These are phyloP conservation scores for Scolecobasidium constrictum DNA, from an alignment of 2,329 filamentous ascomycete genomes.

Conservation along the genomic window DNA sequence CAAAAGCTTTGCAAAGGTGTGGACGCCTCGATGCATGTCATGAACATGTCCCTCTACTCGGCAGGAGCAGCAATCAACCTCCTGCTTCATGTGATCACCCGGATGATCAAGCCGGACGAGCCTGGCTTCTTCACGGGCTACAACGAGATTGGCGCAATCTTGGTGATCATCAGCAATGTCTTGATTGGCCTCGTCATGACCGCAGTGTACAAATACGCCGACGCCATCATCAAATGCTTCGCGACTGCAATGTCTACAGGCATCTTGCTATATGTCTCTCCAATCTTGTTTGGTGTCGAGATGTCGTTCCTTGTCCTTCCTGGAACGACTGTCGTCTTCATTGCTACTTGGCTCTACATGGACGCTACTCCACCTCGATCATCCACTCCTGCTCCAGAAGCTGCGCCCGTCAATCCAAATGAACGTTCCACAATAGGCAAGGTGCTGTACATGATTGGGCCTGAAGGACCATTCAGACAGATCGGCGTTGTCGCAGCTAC, in stretches of 20 bases:
- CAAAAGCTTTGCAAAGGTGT: slow-evolving; percentile 23
- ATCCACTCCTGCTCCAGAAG: neutral
- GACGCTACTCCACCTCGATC: slow-evolving; percentile 15
- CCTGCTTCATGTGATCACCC: slow-evolving; percentile 17
- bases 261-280: slow-evolving; percentile 22
- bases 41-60: slow-evolving; percentile 24
- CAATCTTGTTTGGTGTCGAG: slow-evolving; percentile 20
- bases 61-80: slow-evolving; percentile 17
- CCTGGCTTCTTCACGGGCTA: slow-evolving; percentile 13
- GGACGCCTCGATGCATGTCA: slow-evolving; percentile 22
- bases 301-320: slow-evolving; percentile 19
- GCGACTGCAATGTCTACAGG: slow-evolving; percentile 22
- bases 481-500: slow-evolving; percentile 12
- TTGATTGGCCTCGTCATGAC: slow-evolving; percentile 26
- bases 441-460: neutral
- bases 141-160: slow-evolving; percentile 18
- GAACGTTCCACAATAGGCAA: neutral
- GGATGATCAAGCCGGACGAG: slow-evolving; percentile 20
- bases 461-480: slow-evolving; percentile 11
- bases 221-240: slow-evolving; percentile 25
- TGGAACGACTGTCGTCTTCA: slow-evolving; percentile 20
- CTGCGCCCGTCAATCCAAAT: neutral
- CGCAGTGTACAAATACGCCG: slow-evolving; percentile 25
- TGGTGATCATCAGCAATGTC: slow-evolving; percentile 24
- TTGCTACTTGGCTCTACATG: slow-evolving; percentile 23